phyloP scores from a whole-genome alignment of 768 basidiomycete species.

The Leccinum boreale region DNA sequence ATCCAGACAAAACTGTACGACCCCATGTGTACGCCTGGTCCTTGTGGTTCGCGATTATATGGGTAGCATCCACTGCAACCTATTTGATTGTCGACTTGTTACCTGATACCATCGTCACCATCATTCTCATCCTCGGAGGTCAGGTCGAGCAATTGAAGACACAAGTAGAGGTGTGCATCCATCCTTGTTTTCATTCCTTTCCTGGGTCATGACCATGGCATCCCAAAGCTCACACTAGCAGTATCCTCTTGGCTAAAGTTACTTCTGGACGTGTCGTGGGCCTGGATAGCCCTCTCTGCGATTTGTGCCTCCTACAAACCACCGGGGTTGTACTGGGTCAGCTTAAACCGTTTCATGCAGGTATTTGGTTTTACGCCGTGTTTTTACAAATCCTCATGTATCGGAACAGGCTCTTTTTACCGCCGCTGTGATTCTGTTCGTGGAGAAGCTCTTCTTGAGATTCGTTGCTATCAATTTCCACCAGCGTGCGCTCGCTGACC shows the following conservation, averaged over 20 bases:
- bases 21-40: slow-evolving; percentile 62
- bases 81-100: slow-evolving; percentile 63
- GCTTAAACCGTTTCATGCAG: slow-evolving; percentile 71
- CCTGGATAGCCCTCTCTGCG: slow-evolving; percentile 71
- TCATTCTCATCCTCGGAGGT: slow-evolving; percentile 54
- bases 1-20: slow-evolving; percentile 43
- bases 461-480: slow-evolving; percentile 82
- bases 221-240: slow-evolving; percentile 55
- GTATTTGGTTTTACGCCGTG: slow-evolving; percentile 28
- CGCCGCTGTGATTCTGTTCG: slow-evolving; percentile 41
- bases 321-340: slow-evolving; percentile 62
- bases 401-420: slow-evolving; percentile 43
- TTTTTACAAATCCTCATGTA: slow-evolving; percentile 5
- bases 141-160: slow-evolving; percentile 64
- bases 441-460: slow-evolving; percentile 62
- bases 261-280: slow-evolving; percentile 61
- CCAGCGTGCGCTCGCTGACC: slow-evolving; percentile 69
- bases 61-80: slow-evolving; percentile 60
- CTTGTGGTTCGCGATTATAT: slow-evolving; percentile 65
- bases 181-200: not conserved
- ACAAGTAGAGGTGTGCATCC: slow-evolving; percentile 59
- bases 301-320: slow-evolving; percentile 57
- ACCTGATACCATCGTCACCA: slow-evolving; percentile 51
- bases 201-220: not conserved
- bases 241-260: slow-evolving; percentile 73